A percentile compares a stretch with the other conserved stretches of the same genome.
Evolutionary conservation across 176 grass and related monocot genomes (phyloP).

Genomic region (Areca catechu): DNA sequence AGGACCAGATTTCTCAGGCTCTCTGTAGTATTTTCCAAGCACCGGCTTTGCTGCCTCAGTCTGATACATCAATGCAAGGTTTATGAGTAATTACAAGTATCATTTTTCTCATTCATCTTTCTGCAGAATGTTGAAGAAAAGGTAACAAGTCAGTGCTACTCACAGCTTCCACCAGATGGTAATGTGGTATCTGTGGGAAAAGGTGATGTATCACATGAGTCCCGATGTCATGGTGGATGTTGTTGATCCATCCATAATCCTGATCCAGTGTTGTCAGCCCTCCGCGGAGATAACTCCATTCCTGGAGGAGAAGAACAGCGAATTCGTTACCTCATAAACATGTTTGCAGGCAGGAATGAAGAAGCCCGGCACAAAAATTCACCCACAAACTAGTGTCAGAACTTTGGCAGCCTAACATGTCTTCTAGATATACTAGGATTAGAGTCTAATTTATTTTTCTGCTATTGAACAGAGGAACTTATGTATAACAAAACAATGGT

Average conservation of each 20-base stretch:
- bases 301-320: conserved; percentile 21
- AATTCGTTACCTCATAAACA: no score
- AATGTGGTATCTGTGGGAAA: conserved; percentile 92
- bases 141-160: neutral
- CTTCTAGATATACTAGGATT: no score
- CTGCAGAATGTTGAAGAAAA: no score
- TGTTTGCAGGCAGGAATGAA: no score
- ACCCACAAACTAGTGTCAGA: no score
- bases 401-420: no score
- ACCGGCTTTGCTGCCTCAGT: conserved; percentile 84
- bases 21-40: conserved; percentile 83
- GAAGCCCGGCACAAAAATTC: no score
- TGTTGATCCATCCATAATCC: conserved; percentile 87
- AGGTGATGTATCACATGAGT: conserved; percentile 96
- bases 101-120: no score
- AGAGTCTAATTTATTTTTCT: no score
- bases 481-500: no score
- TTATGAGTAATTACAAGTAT: conserved; percentile 7
- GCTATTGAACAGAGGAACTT: no score
- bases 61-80: conserved; percentile 36
- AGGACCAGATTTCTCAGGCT: conserved; percentile 65
- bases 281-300: conserved; percentile 91
- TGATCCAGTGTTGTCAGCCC: conserved; percentile 86
- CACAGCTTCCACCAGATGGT: conserved; percentile 87
- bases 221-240: conserved; percentile 91